These are phyloP conservation scores for Colletotrichum truncatum DNA, from an alignment of 2,329 filamentous ascomycete species.

Conservation along the genomic window DNA sequence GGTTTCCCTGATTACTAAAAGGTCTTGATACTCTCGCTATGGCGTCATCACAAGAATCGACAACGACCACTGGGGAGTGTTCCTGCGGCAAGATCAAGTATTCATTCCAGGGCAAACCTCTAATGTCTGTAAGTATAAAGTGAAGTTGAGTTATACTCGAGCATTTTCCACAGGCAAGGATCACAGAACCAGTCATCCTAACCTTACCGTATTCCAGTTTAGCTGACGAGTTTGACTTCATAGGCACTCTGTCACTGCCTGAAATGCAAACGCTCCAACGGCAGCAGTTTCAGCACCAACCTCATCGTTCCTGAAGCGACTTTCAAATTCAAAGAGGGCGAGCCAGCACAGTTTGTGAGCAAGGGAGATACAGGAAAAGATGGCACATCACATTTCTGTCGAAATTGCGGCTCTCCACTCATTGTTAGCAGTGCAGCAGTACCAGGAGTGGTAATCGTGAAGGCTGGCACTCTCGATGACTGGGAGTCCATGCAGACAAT, in stretches of 20 bases:
- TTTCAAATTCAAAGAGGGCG: neutral
- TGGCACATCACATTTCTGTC: neutral
- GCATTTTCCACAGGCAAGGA: no score
- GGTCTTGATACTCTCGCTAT: no score
- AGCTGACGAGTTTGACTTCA: neutral
- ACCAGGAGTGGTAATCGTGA: neutral
- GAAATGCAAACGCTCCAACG: neutral
- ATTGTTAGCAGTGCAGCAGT: neutral
- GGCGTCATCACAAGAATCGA: neutral
- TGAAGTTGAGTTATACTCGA: no score
- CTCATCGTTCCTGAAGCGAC: neutral
- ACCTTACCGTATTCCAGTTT: neutral
- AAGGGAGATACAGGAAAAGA: neutral
- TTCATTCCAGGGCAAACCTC: neutral
- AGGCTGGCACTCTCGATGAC: neutral
- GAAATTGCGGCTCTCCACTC: neutral
- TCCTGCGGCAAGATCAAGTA: neutral
- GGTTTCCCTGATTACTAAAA: no score
- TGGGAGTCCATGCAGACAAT: neutral
- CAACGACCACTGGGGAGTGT: neutral
- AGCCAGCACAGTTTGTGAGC: neutral
- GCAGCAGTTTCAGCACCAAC: neutral
- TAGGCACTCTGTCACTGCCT: neutral
- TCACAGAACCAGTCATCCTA: no score
- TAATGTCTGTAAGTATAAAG: neutral